A percentile compares a stretch with the other conserved stretches of the same genome.
Conservation (phyloP, 257 asterid genomes). For the Nicotiana tomentosiformis region DNA sequence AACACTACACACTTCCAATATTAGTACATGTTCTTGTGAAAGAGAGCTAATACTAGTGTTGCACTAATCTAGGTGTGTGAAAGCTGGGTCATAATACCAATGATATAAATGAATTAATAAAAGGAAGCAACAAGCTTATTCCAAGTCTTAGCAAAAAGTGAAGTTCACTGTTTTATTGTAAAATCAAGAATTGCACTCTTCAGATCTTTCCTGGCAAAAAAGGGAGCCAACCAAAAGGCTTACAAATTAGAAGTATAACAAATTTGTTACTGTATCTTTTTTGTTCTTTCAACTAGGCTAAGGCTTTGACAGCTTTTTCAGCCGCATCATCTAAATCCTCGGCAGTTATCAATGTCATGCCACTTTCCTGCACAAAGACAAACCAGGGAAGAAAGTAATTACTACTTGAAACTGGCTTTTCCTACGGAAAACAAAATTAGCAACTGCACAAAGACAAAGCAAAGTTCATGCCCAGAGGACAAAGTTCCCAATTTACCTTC, state of each 20-base stretch:
- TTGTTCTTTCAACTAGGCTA: constrained; percentile 18
- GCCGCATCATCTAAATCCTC: constrained; percentile 97
- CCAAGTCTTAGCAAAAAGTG: neutral
- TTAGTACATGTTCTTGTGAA: neutral
- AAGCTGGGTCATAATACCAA: neutral
- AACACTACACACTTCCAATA: no score
- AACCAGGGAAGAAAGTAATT: neutral
- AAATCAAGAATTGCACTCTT: constrained; percentile 1
- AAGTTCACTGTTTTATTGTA: neutral
- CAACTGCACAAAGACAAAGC: neutral
- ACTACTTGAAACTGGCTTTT: neutral
- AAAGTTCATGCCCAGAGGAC: neutral
- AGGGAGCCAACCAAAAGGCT: constrained; percentile 7
- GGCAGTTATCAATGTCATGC: constrained; percentile 79
- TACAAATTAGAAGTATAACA: neutral
- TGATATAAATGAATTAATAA: neutral
- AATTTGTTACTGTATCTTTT: neutral
- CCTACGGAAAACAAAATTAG: neutral
- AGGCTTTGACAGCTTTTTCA: constrained; percentile 83
- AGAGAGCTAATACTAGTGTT: neutral
- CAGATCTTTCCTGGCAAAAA: neutral
- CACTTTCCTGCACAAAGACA: constrained; percentile 64
- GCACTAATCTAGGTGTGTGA: neutral
- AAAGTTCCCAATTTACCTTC: constrained; percentile 42
- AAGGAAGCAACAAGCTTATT: neutral